Percentiles rank a stretch among this genome's conserved stretches.
phyloP scores from a whole-genome alignment of 129 eudicot genomes.

The Apium graveolens region DNA sequence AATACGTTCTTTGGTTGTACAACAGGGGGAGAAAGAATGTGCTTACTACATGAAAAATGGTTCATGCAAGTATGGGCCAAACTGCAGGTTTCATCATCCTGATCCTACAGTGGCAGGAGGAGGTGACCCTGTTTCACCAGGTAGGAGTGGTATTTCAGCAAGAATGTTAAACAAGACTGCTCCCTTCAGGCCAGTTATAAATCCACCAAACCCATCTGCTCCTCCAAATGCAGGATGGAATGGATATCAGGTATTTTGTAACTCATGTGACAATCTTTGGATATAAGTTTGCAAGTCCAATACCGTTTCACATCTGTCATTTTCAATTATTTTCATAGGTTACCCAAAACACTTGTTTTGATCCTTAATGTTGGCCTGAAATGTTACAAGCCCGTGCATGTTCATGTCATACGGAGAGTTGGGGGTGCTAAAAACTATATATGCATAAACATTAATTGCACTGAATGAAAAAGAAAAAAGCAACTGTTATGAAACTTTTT shows the following conservation, averaged over 20 bases:
- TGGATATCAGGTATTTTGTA: constrained; percentile 57
- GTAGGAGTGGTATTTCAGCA: constrained; percentile 44
- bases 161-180: constrained; percentile 35
- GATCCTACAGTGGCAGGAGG: constrained; percentile 63
- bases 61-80: constrained; percentile 83
- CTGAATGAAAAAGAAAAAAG: background rate
- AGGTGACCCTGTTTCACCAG: constrained; percentile 39
- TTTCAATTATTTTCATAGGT: background rate
- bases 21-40: constrained; percentile 84
- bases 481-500: background rate
- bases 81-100: constrained; percentile 95
- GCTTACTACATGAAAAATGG: constrained; percentile 92
- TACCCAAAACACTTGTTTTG: background rate
- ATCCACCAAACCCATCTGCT: constrained; percentile 41
- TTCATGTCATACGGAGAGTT: background rate
- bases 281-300: background rate
- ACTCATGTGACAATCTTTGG: background rate
- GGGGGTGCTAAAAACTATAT: background rate
- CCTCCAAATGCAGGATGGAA: constrained; percentile 64
- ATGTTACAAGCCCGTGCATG: background rate
- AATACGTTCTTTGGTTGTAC: background rate
- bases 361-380: background rate
- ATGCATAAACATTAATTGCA: no score
- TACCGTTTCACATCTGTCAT: background rate
- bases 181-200: constrained; percentile 42